These are phyloP conservation scores for Carex pumila DNA, from an alignment of 176 grass and related monocot species.

Conservation along the genomic window DNA sequence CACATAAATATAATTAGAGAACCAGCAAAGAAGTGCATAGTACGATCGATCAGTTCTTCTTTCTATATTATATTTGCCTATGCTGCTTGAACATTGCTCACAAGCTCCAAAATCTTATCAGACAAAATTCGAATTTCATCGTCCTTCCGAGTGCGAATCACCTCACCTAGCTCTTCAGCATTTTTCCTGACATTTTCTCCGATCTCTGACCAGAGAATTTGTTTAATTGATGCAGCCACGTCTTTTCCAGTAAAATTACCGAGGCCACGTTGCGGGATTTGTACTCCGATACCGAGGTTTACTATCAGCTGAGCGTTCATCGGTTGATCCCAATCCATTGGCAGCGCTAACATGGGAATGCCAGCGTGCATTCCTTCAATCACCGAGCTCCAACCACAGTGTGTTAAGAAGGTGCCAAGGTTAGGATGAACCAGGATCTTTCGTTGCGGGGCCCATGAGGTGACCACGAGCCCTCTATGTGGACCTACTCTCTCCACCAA, in stretches of 20 bases:
- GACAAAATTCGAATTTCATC: conserved; percentile 16
- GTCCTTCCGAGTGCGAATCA: conserved; percentile 23
- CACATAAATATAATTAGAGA: too few relatives aligned
- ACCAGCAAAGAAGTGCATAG: too few relatives aligned
- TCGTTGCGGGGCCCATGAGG: conserved; percentile 62
- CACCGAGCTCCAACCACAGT: conserved; percentile 87
- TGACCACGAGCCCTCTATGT: conserved; percentile 41
- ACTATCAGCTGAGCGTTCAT: conserved; percentile 37
- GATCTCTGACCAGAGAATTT: conserved; percentile 16
- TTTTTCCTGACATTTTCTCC: conserved; percentile 1
- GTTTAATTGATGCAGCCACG: conserved; percentile 29
- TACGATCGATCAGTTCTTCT: too few relatives aligned
- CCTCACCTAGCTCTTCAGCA: conserved; percentile 24
- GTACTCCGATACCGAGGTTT: conserved; percentile 39
- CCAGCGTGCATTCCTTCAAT: conserved; percentile 45
- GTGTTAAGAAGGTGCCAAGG: conserved; percentile 56
- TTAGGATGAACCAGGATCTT: conserved; percentile 28
- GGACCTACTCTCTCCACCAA: not conserved
- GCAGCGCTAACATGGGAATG: conserved; percentile 46
- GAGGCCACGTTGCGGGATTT: conserved; percentile 25
- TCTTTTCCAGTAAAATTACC: conserved; percentile 45
- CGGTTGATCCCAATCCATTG: conserved; percentile 54
- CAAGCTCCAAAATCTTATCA: conserved; percentile 30
- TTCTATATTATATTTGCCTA: not conserved
- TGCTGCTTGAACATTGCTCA: conserved; percentile 17